phyloP scores from a whole-genome alignment of 75 land plant species.

The Sequoiadendron giganteum region DNA sequence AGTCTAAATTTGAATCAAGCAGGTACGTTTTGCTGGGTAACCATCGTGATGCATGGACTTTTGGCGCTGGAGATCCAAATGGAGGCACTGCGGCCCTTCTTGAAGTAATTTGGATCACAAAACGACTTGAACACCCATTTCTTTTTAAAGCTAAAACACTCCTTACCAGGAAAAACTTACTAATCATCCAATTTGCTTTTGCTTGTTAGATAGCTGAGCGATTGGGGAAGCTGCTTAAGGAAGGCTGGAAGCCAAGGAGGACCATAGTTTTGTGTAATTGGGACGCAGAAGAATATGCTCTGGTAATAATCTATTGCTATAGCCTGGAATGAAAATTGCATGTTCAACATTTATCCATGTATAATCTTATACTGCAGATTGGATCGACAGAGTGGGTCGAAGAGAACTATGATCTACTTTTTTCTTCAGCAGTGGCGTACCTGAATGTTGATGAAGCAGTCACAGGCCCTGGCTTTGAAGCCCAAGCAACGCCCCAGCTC shows the following conservation, averaged over 20 bases:
- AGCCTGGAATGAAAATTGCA: neutral
- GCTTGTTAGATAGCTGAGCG: slow-evolving; percentile 39
- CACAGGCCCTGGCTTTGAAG: slow-evolving; percentile 63
- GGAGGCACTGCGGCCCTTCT: slow-evolving; percentile 67
- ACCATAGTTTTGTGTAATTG: slow-evolving; percentile 58
- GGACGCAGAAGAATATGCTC: slow-evolving; percentile 74
- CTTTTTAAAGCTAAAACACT: neutral
- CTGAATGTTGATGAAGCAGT: slow-evolving; percentile 81
- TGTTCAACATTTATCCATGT: neutral
- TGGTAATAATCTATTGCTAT: slow-evolving; percentile 30
- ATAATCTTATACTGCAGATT: slow-evolving; percentile 24
- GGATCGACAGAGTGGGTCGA: slow-evolving; percentile 73
- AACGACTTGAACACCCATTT: neutral
- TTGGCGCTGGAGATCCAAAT: slow-evolving; percentile 71
- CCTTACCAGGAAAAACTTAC: neutral
- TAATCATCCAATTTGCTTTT: neutral
- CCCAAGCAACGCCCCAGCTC: slow-evolving; percentile 80
- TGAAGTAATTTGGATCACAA: slow-evolving; percentile 29
- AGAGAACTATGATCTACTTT: slow-evolving; percentile 44
- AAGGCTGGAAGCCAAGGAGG: slow-evolving; percentile 59
- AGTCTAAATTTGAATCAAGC: slow-evolving; percentile 3
- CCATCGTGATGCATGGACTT: slow-evolving; percentile 78
- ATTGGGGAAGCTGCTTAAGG: slow-evolving; percentile 27
- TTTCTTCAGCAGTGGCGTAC: slow-evolving; percentile 50
- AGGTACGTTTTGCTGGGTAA: slow-evolving; percentile 72